Evolutionary conservation across 2,329 filamentous ascomycete species (phyloP).

Genomic region (Aureobasidium sp.): DNA sequence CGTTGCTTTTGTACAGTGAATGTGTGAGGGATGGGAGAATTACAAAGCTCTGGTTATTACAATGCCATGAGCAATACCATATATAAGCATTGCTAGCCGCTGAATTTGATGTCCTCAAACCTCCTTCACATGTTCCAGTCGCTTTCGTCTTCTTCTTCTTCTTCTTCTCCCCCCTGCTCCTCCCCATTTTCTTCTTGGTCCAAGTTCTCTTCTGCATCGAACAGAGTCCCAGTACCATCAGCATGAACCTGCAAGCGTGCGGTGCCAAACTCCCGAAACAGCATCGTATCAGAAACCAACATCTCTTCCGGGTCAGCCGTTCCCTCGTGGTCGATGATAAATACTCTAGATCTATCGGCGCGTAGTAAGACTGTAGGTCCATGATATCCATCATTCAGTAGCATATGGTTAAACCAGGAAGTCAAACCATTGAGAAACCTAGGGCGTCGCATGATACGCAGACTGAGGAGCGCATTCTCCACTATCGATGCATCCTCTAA

Average conservation of each 20-base stretch:
- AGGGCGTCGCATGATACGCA: not conserved
- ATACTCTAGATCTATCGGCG: not conserved
- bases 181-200: not conserved
- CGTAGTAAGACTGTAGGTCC: not conserved
- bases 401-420: not conserved
- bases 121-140: not conserved
- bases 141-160: not conserved
- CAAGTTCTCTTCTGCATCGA: not conserved
- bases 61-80: not conserved
- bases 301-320: not conserved
- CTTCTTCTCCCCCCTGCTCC: not conserved
- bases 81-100: not conserved
- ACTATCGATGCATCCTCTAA: not conserved
- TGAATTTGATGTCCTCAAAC: conserved; percentile 43
- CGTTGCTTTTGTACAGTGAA: not conserved
- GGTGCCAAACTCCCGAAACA: not conserved
- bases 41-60: not conserved
- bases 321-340: not conserved
- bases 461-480: not conserved
- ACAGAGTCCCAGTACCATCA: not conserved
- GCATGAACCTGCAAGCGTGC: not conserved
- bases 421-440: not conserved
- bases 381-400: not conserved
- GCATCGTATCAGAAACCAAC: not conserved
- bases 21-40: not conserved